Evolutionary conservation across 1,139 yeast species (phyloP).

Genomic region (Taphrina pruni): DNA sequence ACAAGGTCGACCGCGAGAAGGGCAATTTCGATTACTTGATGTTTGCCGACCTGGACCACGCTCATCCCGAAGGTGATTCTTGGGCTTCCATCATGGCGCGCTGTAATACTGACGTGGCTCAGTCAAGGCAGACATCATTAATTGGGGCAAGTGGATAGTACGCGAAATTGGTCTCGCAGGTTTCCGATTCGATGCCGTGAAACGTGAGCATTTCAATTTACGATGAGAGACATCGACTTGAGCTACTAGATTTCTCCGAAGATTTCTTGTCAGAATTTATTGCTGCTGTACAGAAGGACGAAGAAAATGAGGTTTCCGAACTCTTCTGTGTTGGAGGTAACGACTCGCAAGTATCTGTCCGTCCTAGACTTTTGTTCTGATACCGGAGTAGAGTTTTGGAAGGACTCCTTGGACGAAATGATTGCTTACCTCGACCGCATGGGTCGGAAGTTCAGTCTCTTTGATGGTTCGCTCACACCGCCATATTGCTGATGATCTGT

Average conservation of each 20-base stretch:
- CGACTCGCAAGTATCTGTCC: no score
- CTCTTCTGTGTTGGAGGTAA: constrained; percentile 46
- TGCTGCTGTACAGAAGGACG: constrained; percentile 38
- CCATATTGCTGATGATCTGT: not conserved
- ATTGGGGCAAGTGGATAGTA: constrained; percentile 46
- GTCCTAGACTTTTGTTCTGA: not conserved
- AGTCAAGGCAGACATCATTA: constrained; percentile 44
- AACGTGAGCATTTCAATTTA: constrained; percentile 1
- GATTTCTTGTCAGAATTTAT: constrained; percentile 45
- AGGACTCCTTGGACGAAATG: constrained; percentile 45
- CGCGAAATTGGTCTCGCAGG: constrained; percentile 40
- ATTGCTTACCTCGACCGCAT: constrained; percentile 44
- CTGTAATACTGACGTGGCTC: not conserved
- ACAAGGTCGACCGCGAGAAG: constrained; percentile 44
- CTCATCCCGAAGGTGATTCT: constrained; percentile 44
- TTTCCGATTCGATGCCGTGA: constrained; percentile 38
- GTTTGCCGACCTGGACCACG: constrained; percentile 47
- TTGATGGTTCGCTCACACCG: constrained; percentile 36
- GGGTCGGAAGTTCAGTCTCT: constrained; percentile 44
- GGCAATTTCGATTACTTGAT: constrained; percentile 46
- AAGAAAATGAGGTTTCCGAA: constrained; percentile 41
- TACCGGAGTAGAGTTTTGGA: constrained; percentile 40
- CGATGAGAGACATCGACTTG: not conserved
- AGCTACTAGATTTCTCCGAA: constrained; percentile 44
- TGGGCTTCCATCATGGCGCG: not conserved